A percentile compares a stretch with the other conserved stretches of the same genome.
These are phyloP conservation scores for Paramecium sexaurelia DNA, from an alignment of 73 alveolate species.

Conservation along the genomic window DNA sequence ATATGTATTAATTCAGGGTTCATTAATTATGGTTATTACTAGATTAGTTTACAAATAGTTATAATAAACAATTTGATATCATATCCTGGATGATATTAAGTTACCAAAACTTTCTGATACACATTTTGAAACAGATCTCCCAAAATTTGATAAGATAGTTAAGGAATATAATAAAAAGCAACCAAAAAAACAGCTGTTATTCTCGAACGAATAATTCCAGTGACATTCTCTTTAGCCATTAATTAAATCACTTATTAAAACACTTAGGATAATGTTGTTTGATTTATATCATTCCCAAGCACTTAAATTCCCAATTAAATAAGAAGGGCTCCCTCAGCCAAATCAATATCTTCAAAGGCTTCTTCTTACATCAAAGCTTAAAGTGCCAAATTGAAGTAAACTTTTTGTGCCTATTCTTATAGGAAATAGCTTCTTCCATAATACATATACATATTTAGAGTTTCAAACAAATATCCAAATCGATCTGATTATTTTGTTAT, in stretches of 20 bases:
- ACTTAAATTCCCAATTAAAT: not conserved
- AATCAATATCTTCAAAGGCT: slow-evolving; percentile 6
- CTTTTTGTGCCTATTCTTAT: not conserved
- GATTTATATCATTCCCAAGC: not conserved
- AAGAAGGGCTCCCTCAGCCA: slow-evolving; percentile 42
- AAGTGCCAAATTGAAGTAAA: not conserved
- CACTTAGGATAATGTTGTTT: not conserved
- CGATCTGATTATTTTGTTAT: not conserved
- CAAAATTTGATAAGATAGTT: not conserved
- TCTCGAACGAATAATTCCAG: slow-evolving; percentile 3
- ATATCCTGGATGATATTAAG: slow-evolving; percentile 34
- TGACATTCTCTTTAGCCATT: not conserved
- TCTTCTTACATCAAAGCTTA: not conserved
- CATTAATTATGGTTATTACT: not conserved
- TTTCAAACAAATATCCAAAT: not conserved
- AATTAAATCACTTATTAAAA: not conserved
- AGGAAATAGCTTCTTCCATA: not conserved
- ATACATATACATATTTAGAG: slow-evolving; percentile 4
- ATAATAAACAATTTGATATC: slow-evolving; percentile 14
- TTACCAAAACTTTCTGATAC: not conserved
- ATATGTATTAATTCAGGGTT: not conserved
- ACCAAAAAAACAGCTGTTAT: not conserved
- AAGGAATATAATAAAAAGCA: not conserved
- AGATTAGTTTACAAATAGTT: not conserved
- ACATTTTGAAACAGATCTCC: not conserved